Base-by-base conservation (phyloP, 2,329 filamentous ascomycete species). In the Stagonosporopsis rhizophila region DNA sequence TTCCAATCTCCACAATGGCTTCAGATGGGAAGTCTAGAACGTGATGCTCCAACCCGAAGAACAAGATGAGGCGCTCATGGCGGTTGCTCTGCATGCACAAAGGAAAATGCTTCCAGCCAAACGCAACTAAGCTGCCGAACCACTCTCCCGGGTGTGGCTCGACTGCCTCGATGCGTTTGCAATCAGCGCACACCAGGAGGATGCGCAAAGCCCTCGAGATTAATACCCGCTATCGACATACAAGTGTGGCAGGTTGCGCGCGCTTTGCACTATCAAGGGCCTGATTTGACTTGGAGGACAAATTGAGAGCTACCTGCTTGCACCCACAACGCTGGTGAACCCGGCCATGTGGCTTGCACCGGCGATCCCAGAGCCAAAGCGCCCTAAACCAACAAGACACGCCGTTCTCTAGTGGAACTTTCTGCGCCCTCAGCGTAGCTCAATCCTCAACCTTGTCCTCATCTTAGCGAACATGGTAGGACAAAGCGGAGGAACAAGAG, bases 301-400 rank as follows among this genome's bases (percentile, higher is more conserved):
- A 32, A 17, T n/a, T 20, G 3, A 19, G n/a, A 20, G 28, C 11
- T 20, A 25, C 9, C 19, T 17, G 14, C 34, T 17, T 41, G 28
- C 40, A 30, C 22, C 52, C 46, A 22, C 22, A 23, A 41, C 17
- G 20, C 19, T 22, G 52, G 52, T 41, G 23, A 30, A 44, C 45
- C 27, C 34, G 49, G 37, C 37, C n/a, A 42, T 51, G 46, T 56
- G 47, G 53, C 53, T 45, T 45, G 46, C 53, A 38, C 47, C 41
- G 37, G 53, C 47, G 25, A 56, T 51, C 42, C 52, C 53, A 56
- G 28, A 40, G 37, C 53, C 47, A 44, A 56, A 44, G 19, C n/a
- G 42, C 41, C 17, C 11, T 46, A 42, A 30, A 38, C 35, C 30
- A 50, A 28, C 37, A 41, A 56, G 23, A 50, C 40, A 56, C 30